Conservation (phyloP, 345 rosid species). For the Salix purpurea region DNA sequence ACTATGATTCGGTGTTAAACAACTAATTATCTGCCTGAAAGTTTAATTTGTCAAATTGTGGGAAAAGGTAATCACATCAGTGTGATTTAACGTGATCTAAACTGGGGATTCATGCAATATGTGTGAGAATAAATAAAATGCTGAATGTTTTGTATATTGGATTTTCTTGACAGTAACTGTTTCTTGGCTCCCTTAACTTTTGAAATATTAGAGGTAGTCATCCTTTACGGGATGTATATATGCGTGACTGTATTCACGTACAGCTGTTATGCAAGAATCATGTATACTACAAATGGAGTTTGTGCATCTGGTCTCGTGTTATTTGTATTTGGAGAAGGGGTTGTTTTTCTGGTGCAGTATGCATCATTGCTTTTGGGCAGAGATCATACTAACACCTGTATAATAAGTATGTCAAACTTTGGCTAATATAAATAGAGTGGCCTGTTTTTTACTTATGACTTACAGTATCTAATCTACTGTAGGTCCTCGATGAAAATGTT, state of each 20-base stretch:
- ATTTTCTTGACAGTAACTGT: neutral
- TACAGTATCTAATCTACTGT: constrained; percentile 20
- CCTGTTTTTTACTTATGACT: constrained; percentile 3
- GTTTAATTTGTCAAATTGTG: neutral
- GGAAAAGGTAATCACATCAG: neutral
- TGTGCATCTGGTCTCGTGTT: neutral
- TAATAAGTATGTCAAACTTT: neutral
- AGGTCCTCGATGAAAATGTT: constrained; percentile 63
- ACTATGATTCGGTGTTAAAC: neutral
- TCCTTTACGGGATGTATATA: neutral
- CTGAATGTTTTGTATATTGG: neutral
- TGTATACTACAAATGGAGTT: no score
- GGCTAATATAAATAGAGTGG: constrained; percentile 1
- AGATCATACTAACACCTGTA: neutral
- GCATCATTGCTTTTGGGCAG: neutral
- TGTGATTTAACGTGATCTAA: neutral
- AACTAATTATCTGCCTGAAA: no score
- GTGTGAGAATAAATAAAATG: neutral
- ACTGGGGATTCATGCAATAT: neutral
- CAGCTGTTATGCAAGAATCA: no score
- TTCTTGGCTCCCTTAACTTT: no score
- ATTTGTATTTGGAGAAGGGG: no score
- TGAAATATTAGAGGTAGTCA: neutral
- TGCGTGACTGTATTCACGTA: neutral
- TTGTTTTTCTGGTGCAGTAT: neutral